Evolutionary conservation across 116 monocot species (phyloP).

Genomic region (Posidonia oceanica): DNA sequence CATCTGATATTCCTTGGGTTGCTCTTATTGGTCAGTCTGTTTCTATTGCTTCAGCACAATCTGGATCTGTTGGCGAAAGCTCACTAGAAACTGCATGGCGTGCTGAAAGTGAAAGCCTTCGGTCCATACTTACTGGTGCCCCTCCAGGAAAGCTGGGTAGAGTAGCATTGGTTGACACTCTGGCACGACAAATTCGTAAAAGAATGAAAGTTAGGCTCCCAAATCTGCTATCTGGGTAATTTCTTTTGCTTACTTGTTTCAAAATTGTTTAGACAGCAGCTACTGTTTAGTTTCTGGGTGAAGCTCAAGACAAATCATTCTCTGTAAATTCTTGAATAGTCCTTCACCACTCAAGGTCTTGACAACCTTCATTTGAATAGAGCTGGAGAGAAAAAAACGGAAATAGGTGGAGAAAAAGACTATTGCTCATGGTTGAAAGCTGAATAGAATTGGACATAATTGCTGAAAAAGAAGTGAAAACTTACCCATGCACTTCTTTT

Average conservation of each 20-base stretch:
- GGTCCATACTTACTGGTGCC: constrained; percentile 66
- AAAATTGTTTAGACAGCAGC: background rate
- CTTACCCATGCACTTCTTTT: too few species aligned
- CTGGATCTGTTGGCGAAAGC: constrained; percentile 76
- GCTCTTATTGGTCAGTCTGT: constrained; percentile 96
- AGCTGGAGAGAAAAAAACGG: too few species aligned
- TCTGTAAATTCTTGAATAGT: too few species aligned
- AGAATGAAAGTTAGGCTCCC: constrained; percentile 94
- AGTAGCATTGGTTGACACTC: constrained; percentile 78
- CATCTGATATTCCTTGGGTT: constrained; percentile 91
- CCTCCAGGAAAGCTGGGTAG: constrained; percentile 80
- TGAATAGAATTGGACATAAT: too few species aligned
- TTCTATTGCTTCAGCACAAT: constrained; percentile 90
- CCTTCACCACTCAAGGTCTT: too few species aligned
- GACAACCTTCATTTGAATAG: too few species aligned
- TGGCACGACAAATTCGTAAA: constrained; percentile 79
- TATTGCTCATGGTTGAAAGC: too few species aligned
- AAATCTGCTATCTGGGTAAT: constrained; percentile 81
- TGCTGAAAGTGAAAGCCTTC: constrained; percentile 87
- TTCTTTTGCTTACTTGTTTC: background rate
- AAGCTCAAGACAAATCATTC: too few species aligned
- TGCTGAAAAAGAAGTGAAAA: too few species aligned
- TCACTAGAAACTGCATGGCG: constrained; percentile 94
- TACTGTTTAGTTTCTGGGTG: too few species aligned
- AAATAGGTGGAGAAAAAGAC: too few species aligned